These are phyloP conservation scores for Pleurotus eryngii DNA, from an alignment of 768 basidiomycete species.

Conservation along the genomic window DNA sequence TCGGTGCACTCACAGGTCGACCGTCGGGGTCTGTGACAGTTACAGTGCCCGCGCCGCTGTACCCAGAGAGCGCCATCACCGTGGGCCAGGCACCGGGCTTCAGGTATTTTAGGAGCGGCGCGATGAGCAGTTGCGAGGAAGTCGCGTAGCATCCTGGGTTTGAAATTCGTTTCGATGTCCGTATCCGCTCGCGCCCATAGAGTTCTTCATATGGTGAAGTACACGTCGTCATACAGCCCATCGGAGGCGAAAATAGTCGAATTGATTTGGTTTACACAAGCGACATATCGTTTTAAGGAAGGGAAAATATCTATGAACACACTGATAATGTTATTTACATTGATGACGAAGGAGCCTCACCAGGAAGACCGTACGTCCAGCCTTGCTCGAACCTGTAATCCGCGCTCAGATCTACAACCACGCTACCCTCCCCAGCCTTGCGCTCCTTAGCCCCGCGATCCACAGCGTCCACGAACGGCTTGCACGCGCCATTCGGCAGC, in stretches of 20 bases:
- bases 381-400: slow-evolving; percentile 93
- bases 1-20: slow-evolving; percentile 72
- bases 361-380: slow-evolving; percentile 98
- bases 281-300: slow-evolving; percentile 25
- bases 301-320: slow-evolving; percentile 17
- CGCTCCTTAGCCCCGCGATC: slow-evolving; percentile 69
- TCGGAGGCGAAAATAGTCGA: slow-evolving; percentile 5
- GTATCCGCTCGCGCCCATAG: slow-evolving; percentile 71
- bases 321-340: slow-evolving; percentile 28
- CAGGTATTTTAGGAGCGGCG: slow-evolving; percentile 78
- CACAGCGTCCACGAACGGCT: slow-evolving; percentile 94
- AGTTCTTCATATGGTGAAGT: slow-evolving; percentile 54
- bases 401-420: slow-evolving; percentile 89
- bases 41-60: slow-evolving; percentile 92
- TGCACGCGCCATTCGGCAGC: slow-evolving; percentile 94
- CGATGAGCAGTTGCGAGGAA: slow-evolving; percentile 86
- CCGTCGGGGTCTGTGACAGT: slow-evolving; percentile 66
- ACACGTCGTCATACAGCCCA: background rate
- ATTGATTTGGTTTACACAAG: background rate
- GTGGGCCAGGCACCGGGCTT: slow-evolving; percentile 64
- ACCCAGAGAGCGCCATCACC: slow-evolving; percentile 91
- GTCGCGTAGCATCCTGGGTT: slow-evolving; percentile 99
- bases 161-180: slow-evolving; percentile 78
- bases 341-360: slow-evolving; percentile 62
- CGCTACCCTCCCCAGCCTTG: slow-evolving; percentile 54